These are phyloP conservation scores for Irpex rosettiformis DNA, from an alignment of 1,284 basidiomycete genomes.

Conservation along the genomic window DNA sequence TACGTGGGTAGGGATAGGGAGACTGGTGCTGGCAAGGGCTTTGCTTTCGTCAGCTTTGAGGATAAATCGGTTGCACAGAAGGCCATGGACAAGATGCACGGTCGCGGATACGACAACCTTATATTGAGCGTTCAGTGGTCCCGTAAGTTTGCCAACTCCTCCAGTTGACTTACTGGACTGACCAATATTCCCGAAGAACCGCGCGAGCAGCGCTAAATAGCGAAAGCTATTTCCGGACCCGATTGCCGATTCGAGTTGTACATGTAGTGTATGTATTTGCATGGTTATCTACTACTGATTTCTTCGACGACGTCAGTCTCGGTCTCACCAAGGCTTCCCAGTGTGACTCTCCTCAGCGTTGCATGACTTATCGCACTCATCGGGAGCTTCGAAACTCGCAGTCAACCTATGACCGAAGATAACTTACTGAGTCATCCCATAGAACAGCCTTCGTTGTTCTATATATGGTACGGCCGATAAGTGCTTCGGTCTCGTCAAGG, in stretches of 20 bases:
- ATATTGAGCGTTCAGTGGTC: constrained; percentile 90
- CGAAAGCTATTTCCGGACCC: neutral
- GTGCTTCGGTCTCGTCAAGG: no score
- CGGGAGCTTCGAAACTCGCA: no score
- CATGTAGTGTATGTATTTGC: neutral
- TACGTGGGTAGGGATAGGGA: constrained; percentile 96
- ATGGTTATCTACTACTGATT: neutral
- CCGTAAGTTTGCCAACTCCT: constrained; percentile 33
- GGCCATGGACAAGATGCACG: constrained; percentile 93
- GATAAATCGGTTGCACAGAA: constrained; percentile 75
- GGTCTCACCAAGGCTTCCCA: no score
- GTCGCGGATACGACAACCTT: constrained; percentile 87
- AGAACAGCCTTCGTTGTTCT: no score
- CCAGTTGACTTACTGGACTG: neutral
- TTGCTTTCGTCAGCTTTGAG: constrained; percentile 96
- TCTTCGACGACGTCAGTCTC: neutral
- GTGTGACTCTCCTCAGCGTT: no score
- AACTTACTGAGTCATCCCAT: no score
- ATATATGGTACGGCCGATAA: no score
- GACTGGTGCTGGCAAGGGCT: constrained; percentile 94
- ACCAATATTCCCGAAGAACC: constrained; percentile 25
- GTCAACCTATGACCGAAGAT: no score
- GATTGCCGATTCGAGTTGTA: neutral
- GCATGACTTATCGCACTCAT: no score
- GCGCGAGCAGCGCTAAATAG: constrained; percentile 28